These are phyloP conservation scores for Mortierella sp. DNA, from an alignment of 371 early-diverging fungal genomes.

Conservation along the genomic window DNA sequence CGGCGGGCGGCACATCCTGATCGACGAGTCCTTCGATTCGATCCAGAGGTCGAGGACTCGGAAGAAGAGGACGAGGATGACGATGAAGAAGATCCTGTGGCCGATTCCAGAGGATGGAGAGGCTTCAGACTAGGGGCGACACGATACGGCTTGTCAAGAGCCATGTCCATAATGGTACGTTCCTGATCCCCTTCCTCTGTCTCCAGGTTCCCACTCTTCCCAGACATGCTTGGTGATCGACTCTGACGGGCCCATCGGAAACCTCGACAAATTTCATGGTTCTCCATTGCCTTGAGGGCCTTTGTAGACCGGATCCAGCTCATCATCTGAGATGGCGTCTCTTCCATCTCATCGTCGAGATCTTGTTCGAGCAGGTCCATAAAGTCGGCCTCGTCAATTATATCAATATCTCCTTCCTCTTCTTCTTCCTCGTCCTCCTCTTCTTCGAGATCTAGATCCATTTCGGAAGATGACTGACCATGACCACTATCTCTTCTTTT, in stretches of 20 bases:
- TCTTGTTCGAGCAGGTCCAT: too few species aligned
- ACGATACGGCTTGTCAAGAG: constrained; percentile 27
- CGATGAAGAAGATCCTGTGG: background rate
- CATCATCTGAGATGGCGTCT: too few species aligned
- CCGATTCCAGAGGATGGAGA: constrained; percentile 26
- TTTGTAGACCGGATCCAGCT: too few species aligned
- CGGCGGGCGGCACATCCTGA: background rate
- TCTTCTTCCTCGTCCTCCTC: constrained; percentile 31
- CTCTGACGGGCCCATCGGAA: too few species aligned
- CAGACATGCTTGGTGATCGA: too few species aligned
- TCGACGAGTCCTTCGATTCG: too few species aligned
- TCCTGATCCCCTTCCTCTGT: constrained; percentile 19
- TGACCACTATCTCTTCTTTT: constrained; percentile 47
- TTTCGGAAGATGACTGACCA: constrained; percentile 42
- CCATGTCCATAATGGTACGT: constrained; percentile 41
- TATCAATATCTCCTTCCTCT: constrained; percentile 3
- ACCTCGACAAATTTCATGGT: too few species aligned
- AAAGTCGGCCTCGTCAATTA: background rate
- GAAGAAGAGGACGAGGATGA: constrained; percentile 13
- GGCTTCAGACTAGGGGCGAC: constrained; percentile 13
- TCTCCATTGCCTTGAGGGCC: too few species aligned
- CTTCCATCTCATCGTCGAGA: too few species aligned
- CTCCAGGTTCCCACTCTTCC: too few species aligned
- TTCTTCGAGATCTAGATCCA: constrained; percentile 42
- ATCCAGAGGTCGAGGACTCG: background rate